phyloP scores from a whole-genome alignment of 164 flowering plant genomes.

The Magnolia officinalis region DNA sequence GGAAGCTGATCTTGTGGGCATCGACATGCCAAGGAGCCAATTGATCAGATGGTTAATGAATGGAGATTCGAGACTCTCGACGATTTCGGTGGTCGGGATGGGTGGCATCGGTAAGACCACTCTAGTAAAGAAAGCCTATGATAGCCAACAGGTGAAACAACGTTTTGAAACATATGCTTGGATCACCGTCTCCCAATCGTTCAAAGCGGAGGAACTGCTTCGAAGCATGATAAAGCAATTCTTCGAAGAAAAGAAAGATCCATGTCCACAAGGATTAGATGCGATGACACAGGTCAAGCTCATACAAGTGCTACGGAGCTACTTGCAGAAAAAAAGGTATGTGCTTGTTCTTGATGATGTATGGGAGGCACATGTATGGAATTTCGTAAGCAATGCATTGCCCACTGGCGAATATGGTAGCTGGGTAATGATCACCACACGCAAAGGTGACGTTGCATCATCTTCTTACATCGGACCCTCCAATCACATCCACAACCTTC shows the following conservation, averaged over 20 bases:
- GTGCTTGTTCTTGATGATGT: slow-evolving; percentile 40
- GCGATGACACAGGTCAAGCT: slow-evolving; percentile 26
- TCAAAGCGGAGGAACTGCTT: not conserved
- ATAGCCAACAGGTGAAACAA: not conserved
- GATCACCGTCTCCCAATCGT: slow-evolving; percentile 12
- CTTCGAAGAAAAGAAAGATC: not conserved
- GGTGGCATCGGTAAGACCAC: slow-evolving; percentile 22
- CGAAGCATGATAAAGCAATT: slow-evolving; percentile 2
- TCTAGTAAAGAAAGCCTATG: slow-evolving; percentile 15
- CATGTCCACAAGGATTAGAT: not conserved
- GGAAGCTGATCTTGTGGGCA: not conserved
- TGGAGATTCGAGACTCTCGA: not conserved
- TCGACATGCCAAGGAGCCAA: not conserved
- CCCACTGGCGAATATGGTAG: slow-evolving; percentile 23
- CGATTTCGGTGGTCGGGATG: slow-evolving; percentile 16
- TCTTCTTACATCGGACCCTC: too few species aligned
- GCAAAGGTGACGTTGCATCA: not conserved
- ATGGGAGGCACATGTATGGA: slow-evolving; percentile 27
- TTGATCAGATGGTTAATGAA: slow-evolving; percentile 21
- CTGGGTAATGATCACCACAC: slow-evolving; percentile 38
- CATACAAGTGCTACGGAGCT: not conserved
- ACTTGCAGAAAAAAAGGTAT: slow-evolving; percentile 8
- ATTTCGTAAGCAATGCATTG: slow-evolving; percentile 19
- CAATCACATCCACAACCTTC: not conserved
- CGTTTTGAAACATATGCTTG: slow-evolving; percentile 20